Base-by-base conservation (phyloP, 768 basidiomycete species). In the Leccinum ochraceum region DNA sequence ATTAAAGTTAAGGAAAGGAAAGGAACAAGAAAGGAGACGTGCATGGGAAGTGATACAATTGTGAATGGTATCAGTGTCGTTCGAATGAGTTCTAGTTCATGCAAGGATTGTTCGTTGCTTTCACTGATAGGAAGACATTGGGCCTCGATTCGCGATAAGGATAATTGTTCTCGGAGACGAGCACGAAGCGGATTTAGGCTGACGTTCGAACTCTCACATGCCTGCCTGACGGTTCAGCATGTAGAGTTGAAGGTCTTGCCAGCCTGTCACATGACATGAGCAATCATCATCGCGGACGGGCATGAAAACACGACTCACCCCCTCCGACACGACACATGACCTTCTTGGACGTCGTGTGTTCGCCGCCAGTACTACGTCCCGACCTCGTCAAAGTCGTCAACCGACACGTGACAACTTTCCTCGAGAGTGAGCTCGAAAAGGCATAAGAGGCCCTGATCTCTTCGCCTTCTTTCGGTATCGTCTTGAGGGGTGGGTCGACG, bases 241-340 rank as follows among this genome's bases (percentile, higher is more conserved):
- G 69, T 90, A 92, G 59, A 89, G 74, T 66, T 83, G 85, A 61
- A 92, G 77, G 76, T 91, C 89, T 67, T 91, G 90, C 90, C 89
- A 92, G 44, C 89, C 89, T 87, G 68, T 50, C 61, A 22, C 34
- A 37, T 13, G 60, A 16, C 39, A 37, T 65, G 1, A 70, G 61
- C 14, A 56, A 44, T 3, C 26, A 20, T 6, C 16, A 0, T 54
- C 61, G 60, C 26, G n/a, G n/a, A 51, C 2, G 32, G 26, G 8
- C 13, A 49, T 14, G 30, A 20, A 56, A 54, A 57, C 36, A n/a
- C 48, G 6, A 79, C 86, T 69, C 64, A 87, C 91, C 91, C 74
- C 90, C 92, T 51, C 93, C 93, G 62, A 95, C 89, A 61, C 93
- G 86, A 76, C 89, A 92, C 88, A 95, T 90, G 32, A 95, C 93